Evolutionary conservation across 2,329 filamentous ascomycete species (phyloP).

Genomic region (Alternaria sp.): DNA sequence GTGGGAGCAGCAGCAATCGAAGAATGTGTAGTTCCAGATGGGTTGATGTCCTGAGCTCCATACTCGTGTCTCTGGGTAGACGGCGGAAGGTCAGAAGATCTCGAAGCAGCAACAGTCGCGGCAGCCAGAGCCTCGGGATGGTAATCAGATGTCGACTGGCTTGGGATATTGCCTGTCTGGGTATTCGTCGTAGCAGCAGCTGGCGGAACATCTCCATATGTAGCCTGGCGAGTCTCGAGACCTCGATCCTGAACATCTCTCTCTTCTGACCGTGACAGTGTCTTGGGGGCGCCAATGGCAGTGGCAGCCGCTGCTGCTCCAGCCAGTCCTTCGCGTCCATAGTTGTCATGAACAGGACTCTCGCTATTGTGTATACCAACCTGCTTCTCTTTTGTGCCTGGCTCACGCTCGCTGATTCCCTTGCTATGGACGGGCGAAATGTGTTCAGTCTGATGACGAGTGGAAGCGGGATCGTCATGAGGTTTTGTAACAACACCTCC

Average conservation of each 20-base stretch:
- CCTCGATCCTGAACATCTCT: constrained; percentile 11
- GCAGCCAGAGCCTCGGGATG: constrained; percentile 32
- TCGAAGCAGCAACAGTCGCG: constrained; percentile 22
- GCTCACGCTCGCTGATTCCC: constrained; percentile 19
- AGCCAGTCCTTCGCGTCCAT: constrained; percentile 40
- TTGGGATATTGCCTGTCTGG: constrained; percentile 1
- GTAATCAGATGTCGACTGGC: constrained; percentile 13
- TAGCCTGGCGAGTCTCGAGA: constrained; percentile 8
- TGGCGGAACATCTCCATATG: constrained; percentile 6
- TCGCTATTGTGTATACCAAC: constrained; percentile 24
- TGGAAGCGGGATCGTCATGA: background rate
- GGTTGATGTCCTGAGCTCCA: constrained; percentile 28
- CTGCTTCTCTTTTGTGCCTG: constrained; percentile 33
- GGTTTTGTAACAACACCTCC: constrained; percentile 39
- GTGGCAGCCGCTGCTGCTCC: constrained; percentile 39
- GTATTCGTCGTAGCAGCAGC: background rate
- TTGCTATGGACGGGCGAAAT: constrained; percentile 7
- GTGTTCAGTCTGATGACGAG: constrained; percentile 14
- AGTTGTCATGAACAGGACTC: constrained; percentile 16
- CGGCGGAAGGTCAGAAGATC: constrained; percentile 9
- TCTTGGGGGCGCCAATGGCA: constrained; percentile 34
- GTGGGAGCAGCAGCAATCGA: background rate
- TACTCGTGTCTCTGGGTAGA: constrained; percentile 24
- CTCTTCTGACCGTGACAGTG: constrained; percentile 12
- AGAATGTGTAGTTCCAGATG: constrained; percentile 18